A percentile compares a stretch with the other conserved stretches of the same genome.
phyloP scores from a whole-genome alignment of 768 basidiomycete genomes.

The Termitomyces heimii region DNA sequence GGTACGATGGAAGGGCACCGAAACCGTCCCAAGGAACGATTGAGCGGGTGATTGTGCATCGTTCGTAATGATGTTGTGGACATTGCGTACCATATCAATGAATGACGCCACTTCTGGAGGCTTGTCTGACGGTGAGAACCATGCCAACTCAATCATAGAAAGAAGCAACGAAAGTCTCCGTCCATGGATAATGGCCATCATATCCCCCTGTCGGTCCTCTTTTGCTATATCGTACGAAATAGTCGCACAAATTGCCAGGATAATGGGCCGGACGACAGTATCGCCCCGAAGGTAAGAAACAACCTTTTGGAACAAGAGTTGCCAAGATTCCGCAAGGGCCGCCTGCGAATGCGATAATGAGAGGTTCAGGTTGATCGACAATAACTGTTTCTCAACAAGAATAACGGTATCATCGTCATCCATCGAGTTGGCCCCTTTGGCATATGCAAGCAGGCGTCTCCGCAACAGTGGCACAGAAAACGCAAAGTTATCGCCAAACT shows the following conservation, averaged over 20 bases:
- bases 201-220: conserved; percentile 72
- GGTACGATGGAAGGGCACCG: conserved; percentile 71
- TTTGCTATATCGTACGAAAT: conserved; percentile 61
- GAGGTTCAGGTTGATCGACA: conserved; percentile 81
- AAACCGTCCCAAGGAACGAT: conserved; percentile 62
- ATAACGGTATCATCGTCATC: conserved; percentile 35
- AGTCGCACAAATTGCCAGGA: conserved; percentile 53
- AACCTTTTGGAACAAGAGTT: conserved; percentile 57
- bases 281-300: conserved; percentile 63
- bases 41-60: conserved; percentile 67
- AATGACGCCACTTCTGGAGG: conserved; percentile 53
- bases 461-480: conserved; percentile 61
- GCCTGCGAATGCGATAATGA: conserved; percentile 80
- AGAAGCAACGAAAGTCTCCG: conserved; percentile 70
- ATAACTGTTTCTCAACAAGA: conserved; percentile 53
- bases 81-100: conserved; percentile 51
- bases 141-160: conserved; percentile 71
- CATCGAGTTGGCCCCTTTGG: conserved; percentile 30
- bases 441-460: conserved; percentile 52
- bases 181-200: conserved; percentile 79
- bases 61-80: conserved; percentile 63
- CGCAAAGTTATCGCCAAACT: conserved; percentile 75
- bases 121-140: conserved; percentile 60
- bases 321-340: conserved; percentile 73
- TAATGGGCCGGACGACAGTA: conserved; percentile 42